A percentile compares a stretch with the other conserved stretches of the same genome.
Conservation (phyloP, 2,329 filamentous ascomycete species). For the Pseudogymnoascus verrucosus region DNA sequence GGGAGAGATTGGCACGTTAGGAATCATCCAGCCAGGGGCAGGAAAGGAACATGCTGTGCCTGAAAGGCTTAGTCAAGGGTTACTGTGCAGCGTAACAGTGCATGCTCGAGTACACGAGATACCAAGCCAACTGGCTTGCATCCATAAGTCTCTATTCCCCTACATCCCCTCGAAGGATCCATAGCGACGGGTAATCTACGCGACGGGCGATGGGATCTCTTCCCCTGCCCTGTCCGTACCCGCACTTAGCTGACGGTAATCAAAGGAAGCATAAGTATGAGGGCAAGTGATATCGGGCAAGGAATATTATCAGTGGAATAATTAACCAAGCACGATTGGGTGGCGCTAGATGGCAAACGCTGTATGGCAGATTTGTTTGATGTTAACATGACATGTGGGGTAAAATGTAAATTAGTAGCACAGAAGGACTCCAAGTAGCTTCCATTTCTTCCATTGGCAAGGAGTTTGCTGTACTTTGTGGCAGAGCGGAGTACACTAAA, state of each 20-base stretch:
- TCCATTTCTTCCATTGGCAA: not conserved
- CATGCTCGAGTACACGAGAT: not conserved
- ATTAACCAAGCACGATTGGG: not conserved
- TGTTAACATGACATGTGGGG: not conserved
- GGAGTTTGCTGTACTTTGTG: not conserved
- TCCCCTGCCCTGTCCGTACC: not conserved
- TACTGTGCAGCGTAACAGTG: not conserved
- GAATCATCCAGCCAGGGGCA: not conserved
- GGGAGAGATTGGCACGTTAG: not conserved
- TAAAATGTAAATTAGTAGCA: not conserved
- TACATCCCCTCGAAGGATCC: not conserved
- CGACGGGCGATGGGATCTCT: not conserved
- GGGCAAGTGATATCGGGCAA: not conserved
- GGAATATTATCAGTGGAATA: slow-evolving; percentile 3
- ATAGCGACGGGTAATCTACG: not conserved
- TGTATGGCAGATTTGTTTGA: not conserved
- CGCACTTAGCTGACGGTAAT: not conserved
- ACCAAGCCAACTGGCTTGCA: not conserved
- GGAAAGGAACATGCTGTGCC: not conserved
- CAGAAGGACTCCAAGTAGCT: not conserved
- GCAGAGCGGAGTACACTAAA: not conserved
- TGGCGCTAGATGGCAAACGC: not conserved
- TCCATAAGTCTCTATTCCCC: not conserved
- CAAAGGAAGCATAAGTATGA: not conserved
- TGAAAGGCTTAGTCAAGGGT: not conserved